These are phyloP conservation scores for Torulaspora indica DNA, from an alignment of 805 yeast species.

Conservation along the genomic window DNA sequence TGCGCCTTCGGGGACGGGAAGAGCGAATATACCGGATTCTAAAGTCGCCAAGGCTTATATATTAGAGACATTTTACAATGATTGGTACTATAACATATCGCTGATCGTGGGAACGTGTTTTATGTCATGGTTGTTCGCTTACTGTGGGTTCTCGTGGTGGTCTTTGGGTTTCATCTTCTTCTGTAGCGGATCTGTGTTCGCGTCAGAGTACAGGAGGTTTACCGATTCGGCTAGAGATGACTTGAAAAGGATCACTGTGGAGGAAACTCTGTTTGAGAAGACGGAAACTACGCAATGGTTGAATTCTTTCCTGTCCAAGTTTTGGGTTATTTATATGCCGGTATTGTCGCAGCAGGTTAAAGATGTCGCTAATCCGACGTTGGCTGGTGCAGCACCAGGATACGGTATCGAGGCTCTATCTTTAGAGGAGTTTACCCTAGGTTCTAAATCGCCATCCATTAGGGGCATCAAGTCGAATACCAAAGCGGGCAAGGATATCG, in stretches of 20 bases:
- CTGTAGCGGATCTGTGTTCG: constrained; percentile 60
- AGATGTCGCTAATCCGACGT: constrained; percentile 59
- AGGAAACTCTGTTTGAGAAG: constrained; percentile 56
- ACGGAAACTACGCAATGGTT: constrained; percentile 79
- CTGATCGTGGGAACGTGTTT: constrained; percentile 65
- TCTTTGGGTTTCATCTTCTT: constrained; percentile 56
- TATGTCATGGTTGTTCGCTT: constrained; percentile 64
- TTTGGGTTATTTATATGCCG: constrained; percentile 88
- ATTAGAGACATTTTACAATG: constrained; percentile 63
- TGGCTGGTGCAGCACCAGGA: constrained; percentile 74
- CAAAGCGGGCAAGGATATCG: constrained; percentile 57
- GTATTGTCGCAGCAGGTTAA: constrained; percentile 72
- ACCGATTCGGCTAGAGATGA: constrained; percentile 73
- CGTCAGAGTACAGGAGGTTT: constrained; percentile 70
- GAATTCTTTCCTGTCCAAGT: constrained; percentile 68
- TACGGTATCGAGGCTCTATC: constrained; percentile 72
- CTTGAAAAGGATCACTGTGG: constrained; percentile 59
- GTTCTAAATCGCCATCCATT: constrained; percentile 74
- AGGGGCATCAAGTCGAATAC: constrained; percentile 70
- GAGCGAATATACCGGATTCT: constrained; percentile 22
- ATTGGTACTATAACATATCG: constrained; percentile 66
- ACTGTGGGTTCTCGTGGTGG: constrained; percentile 59
- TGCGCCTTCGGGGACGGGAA: constrained; percentile 19
- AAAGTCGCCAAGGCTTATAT: constrained; percentile 53
- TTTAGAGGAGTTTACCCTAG: constrained; percentile 73